phyloP scores from a whole-genome alignment of 768 basidiomycete genomes.

The Tephrocybe rancida region DNA sequence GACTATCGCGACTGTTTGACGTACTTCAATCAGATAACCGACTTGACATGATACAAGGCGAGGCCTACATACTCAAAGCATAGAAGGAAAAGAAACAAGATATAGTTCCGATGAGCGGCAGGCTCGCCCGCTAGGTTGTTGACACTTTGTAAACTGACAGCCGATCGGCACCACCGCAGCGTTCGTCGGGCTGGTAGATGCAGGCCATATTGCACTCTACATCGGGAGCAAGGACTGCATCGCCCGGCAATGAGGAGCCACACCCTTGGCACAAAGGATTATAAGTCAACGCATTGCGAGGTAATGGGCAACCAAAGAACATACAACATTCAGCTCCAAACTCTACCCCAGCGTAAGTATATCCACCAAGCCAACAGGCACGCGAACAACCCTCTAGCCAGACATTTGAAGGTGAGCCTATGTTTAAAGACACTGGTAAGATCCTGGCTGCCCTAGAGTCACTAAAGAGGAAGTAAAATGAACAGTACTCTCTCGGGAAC shows the following conservation, averaged over 20 bases:
- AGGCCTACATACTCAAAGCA: no score
- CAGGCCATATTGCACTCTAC: slow-evolving; percentile 17
- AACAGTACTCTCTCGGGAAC: not conserved
- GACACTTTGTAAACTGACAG: slow-evolving; percentile 14
- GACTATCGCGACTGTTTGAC: no score
- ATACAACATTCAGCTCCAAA: slow-evolving; percentile 10
- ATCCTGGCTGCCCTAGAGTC: slow-evolving; percentile 8
- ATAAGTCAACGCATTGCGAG: not conserved
- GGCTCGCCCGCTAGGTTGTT: not conserved
- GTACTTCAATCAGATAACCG: no score
- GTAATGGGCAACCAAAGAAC: not conserved
- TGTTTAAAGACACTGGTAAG: not conserved
- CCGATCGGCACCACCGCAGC: slow-evolving; percentile 13
- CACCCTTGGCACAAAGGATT: slow-evolving; percentile 9
- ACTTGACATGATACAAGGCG: no score
- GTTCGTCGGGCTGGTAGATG: slow-evolving; percentile 11
- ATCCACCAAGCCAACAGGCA: slow-evolving; percentile 2
- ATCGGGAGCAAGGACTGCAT: slow-evolving; percentile 6
- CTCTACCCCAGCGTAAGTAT: slow-evolving; percentile 10
- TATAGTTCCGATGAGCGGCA: no score
- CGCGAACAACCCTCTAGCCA: slow-evolving; percentile 6
- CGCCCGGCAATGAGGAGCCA: slow-evolving; percentile 6
- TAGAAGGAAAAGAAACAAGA: no score
- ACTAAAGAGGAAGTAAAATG: not conserved
- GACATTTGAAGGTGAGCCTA: slow-evolving; percentile 7